Conservation (phyloP, 257 asterid species). For the Ligustrum vulgare region DNA sequence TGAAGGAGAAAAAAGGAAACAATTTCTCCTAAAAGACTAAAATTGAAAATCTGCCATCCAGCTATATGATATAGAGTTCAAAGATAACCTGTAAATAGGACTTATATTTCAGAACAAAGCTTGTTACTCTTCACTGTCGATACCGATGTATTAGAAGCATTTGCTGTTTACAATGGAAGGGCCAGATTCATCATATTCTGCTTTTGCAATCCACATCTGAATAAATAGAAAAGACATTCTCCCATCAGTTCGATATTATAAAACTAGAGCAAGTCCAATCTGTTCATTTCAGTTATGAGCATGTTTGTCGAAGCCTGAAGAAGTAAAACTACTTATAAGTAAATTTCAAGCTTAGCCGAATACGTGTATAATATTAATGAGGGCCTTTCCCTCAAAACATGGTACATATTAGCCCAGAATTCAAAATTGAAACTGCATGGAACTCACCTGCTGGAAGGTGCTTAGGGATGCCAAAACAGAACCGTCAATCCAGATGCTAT, state of each 20-base stretch:
- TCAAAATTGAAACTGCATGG: neutral
- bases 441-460: constrained; percentile 24
- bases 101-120: neutral
- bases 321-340: neutral
- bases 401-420: neutral
- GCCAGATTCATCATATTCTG: constrained; percentile 20
- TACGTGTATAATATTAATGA: neutral
- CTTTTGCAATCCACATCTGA: constrained; percentile 29
- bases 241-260: neutral
- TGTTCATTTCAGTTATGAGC: neutral
- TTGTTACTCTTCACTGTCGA: neutral
- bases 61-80: neutral
- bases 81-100: neutral
- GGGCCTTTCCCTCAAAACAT: neutral
- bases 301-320: neutral
- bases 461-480: constrained; percentile 25
- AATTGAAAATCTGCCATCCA: neutral
- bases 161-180: constrained; percentile 28
- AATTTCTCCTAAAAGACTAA: neutral
- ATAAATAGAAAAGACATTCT: neutral
- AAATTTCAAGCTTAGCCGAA: neutral
- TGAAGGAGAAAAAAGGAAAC: neutral
- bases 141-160: constrained; percentile 17
- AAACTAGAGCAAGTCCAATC: neutral
- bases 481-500: constrained; percentile 25